phyloP scores from a whole-genome alignment of 495 filamentous ascomycete species.

The Aspergillus olivimuriae region DNA sequence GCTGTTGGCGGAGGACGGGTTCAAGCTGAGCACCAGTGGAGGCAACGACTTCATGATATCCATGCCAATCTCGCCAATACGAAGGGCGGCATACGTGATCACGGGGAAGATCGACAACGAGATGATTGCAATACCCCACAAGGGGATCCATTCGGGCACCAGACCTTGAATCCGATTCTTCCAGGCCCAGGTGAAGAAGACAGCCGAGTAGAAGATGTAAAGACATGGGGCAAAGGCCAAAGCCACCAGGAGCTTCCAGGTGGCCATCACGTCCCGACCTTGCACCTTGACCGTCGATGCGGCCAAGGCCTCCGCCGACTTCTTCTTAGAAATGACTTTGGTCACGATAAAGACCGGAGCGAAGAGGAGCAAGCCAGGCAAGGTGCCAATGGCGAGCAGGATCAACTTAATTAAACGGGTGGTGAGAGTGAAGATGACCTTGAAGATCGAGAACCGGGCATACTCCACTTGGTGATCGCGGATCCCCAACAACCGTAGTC shows the following conservation, averaged over 20 bases:
- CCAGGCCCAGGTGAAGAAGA: conserved; percentile 73
- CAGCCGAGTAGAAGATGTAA: conserved; percentile 71
- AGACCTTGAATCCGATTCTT: conserved; percentile 72
- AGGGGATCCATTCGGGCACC: conserved; percentile 71
- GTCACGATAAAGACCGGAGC: conserved; percentile 84
- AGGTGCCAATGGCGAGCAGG: conserved; percentile 69
- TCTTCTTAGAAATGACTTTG: conserved; percentile 84
- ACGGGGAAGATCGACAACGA: conserved; percentile 76
- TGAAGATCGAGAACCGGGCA: conserved; percentile 69
- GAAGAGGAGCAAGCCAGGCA: conserved; percentile 86
- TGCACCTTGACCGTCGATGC: conserved; percentile 92
- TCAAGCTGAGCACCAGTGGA: conserved; percentile 82
- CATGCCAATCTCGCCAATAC: conserved; percentile 96
- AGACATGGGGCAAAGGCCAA: conserved; percentile 81
- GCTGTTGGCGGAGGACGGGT: conserved; percentile 76
- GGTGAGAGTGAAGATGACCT: conserved; percentile 68
- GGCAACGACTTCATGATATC: conserved; percentile 93
- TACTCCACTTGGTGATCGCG: conserved; percentile 96
- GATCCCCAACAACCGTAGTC: conserved; percentile 77
- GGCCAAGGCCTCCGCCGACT: conserved; percentile 84
- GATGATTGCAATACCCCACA: conserved; percentile 66
- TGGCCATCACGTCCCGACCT: conserved; percentile 92
- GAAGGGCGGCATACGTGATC: conserved; percentile 88
- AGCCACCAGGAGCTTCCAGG: conserved; percentile 94
- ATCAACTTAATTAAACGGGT: conserved; percentile 74